Base-by-base conservation (phyloP, 1,139 yeast species). In the Yamadazyma membranifaciens region DNA sequence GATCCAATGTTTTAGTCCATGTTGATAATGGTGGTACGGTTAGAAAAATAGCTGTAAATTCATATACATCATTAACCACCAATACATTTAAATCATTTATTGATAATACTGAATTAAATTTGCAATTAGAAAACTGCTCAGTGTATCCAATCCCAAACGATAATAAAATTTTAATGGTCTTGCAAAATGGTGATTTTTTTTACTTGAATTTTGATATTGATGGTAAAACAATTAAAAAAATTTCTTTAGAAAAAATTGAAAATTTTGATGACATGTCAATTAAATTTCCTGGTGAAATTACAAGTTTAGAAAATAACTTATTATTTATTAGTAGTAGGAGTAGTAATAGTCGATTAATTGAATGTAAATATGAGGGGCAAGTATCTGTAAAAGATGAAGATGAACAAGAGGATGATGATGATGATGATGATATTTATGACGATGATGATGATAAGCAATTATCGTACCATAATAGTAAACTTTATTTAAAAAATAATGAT, bases 11-110 rank as follows among this genome's bases (percentile, higher is more conserved):
- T 50, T 53, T 91, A 12, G 65, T 88, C 13, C 94, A 87, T 57
- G 75, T 89, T 16, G 96, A 89, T 56, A 81, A 87, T 39, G 82
- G 94, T 2, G 97, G 97, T 9, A 77, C 84, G 20, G 60, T 75
- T 1, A 77, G 80, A 50, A 85, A 91, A 31, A 67, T 84, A 1
- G 82, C 85, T 1, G 80, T 84, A 5, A 87, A 87, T 56, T 65
- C 70, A 43, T 83, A 64, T 50, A 76, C 81, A 12, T 52, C 70
- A 2, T 64, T 69, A 25, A 69, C 72, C 32, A 78, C 91, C 0
- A 67, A 73, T 6, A 67, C 81, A 36, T 68, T 69, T 13, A 68
- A 71, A 44, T 62, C 60, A 41, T 72, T 75, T 45, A 63, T 64
- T 24, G 88, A 86, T 54, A 79, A 77, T 42, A 62, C 79, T 0